phyloP scores from a whole-genome alignment of 2,329 filamentous ascomycete genomes.

The Colletotrichum somersetense region DNA sequence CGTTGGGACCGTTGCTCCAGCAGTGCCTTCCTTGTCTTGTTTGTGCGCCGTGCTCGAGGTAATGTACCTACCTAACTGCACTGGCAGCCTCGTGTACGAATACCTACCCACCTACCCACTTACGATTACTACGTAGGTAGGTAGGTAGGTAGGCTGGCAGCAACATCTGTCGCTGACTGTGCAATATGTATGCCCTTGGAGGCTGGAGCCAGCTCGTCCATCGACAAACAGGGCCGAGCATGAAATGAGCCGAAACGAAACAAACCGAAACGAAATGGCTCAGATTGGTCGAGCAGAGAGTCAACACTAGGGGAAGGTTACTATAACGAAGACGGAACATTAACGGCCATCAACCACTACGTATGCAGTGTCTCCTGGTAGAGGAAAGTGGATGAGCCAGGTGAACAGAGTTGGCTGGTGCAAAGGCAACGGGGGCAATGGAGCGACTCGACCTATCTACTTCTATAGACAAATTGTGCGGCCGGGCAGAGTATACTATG shows the following conservation, averaged over 20 bases:
- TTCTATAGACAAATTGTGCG: neutral
- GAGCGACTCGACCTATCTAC: neutral
- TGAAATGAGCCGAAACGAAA: neutral
- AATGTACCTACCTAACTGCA: neutral
- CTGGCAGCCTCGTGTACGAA: conserved; percentile 2
- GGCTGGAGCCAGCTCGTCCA: neutral
- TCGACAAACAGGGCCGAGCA: neutral
- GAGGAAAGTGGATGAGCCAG: neutral
- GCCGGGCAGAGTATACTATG: neutral
- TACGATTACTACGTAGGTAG: too few species aligned
- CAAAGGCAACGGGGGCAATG: neutral
- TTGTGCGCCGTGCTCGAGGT: neutral
- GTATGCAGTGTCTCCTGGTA: neutral
- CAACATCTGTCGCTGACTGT: neutral
- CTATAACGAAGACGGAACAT: neutral
- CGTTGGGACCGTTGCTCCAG: neutral
- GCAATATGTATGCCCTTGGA: neutral
- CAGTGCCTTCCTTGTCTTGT: neutral
- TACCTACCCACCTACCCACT: too few species aligned
- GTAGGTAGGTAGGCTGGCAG: neutral
- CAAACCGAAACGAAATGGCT: too few species aligned
- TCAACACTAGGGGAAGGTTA: too few species aligned
- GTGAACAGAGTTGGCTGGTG: neutral
- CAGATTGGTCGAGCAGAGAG: neutral
- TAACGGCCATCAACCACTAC: neutral